A percentile compares a stretch with the other conserved stretches of the same genome.
Evolutionary conservation across 805 yeast species (phyloP).

Genomic region (Lipomyces anomalus): DNA sequence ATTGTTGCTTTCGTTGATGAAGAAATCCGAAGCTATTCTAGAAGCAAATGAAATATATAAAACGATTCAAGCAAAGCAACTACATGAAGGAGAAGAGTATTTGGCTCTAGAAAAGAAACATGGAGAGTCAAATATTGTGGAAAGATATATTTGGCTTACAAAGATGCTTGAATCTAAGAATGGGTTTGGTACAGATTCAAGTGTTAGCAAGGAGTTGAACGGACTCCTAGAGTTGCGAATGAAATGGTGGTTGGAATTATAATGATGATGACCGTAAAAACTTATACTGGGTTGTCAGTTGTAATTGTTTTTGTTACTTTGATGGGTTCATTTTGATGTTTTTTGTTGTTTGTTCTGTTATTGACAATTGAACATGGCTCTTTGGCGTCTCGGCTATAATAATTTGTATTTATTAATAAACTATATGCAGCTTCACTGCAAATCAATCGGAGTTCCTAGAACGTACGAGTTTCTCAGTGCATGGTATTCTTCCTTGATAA

Average conservation of each 20-base stretch:
- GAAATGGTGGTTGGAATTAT: neutral
- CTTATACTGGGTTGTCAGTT: neutral
- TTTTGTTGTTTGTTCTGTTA: slow-evolving; percentile 1
- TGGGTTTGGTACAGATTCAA: neutral
- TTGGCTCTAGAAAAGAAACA: neutral
- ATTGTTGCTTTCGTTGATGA: neutral
- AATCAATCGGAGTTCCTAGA: too few species aligned
- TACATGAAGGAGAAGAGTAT: neutral
- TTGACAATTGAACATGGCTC: neutral
- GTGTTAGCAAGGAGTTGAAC: neutral
- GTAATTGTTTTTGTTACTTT: neutral
- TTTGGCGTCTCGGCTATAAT: neutral
- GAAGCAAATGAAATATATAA: too few species aligned
- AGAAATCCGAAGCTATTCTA: neutral
- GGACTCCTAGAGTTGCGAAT: neutral
- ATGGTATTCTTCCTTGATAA: too few species aligned
- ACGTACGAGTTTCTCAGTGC: too few species aligned
- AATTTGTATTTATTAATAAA: too few species aligned
- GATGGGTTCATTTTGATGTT: neutral
- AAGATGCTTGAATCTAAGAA: neutral
- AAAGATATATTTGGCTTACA: neutral
- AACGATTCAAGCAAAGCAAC: neutral
- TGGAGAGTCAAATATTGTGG: neutral
- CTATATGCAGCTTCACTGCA: too few species aligned
- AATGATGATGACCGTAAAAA: neutral